Evolutionary conservation across 768 basidiomycete genomes (phyloP).

Genomic region (Suillus subaureus): DNA sequence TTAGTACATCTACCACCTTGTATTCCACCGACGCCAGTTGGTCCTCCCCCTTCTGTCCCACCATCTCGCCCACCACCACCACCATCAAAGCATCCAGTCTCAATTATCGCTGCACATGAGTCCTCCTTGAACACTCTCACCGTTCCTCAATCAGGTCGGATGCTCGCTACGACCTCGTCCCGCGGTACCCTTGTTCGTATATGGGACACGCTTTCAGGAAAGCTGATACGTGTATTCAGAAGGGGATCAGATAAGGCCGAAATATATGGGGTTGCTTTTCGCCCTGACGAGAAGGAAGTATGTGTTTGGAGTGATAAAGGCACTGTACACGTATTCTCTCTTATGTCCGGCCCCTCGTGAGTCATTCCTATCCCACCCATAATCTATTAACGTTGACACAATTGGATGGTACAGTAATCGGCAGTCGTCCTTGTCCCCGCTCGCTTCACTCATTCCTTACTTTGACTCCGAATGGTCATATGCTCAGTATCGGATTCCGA

Average conservation of each 20-base stretch:
- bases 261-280: slow-evolving; percentile 88
- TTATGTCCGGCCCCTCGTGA: slow-evolving; percentile 69
- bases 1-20: slow-evolving; percentile 85
- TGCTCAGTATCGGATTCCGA: slow-evolving; percentile 87
- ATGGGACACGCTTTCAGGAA: slow-evolving; percentile 78
- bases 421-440: slow-evolving; percentile 78
- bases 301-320: slow-evolving; percentile 97
- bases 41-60: slow-evolving; percentile 55
- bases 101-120: slow-evolving; percentile 84
- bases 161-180: slow-evolving; percentile 83
- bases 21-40: slow-evolving; percentile 55
- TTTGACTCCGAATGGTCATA: slow-evolving; percentile 98
- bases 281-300: slow-evolving; percentile 82
- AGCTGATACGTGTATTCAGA: slow-evolving; percentile 76
- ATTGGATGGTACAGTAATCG: slow-evolving; percentile 60
- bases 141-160: slow-evolving; percentile 72
- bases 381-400: slow-evolving; percentile 12
- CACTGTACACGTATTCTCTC: slow-evolving; percentile 86
- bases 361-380: slow-evolving; percentile 30
- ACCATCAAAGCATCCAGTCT: slow-evolving; percentile 64
- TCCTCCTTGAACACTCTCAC: slow-evolving; percentile 79
- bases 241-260: slow-evolving; percentile 89
- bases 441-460: slow-evolving; percentile 83
- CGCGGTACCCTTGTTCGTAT: slow-evolving; percentile 86
- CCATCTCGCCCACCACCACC: slow-evolving; percentile 59